phyloP scores from a whole-genome alignment of 495 filamentous ascomycete species.

The Neurospora africana region DNA sequence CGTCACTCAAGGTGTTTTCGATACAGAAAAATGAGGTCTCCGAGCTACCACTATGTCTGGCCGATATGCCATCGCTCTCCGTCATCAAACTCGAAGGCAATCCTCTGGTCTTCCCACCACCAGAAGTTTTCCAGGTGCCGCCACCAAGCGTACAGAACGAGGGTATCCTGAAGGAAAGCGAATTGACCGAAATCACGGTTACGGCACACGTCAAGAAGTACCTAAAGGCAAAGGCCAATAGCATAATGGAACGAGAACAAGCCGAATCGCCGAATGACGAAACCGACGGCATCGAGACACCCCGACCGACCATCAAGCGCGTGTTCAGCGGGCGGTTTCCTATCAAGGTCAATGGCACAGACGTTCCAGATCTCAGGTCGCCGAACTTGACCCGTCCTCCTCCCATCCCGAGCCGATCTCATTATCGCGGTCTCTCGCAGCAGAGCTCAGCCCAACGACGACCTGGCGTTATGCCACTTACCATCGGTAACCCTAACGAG shows the following conservation, averaged over 20 bases:
- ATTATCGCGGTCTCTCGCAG: constrained; percentile 68
- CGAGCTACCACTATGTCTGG: constrained; percentile 69
- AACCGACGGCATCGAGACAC: constrained; percentile 61
- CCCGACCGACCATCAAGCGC: constrained; percentile 59
- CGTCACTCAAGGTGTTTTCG: constrained; percentile 64
- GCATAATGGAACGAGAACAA: constrained; percentile 39
- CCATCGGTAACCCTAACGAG: constrained; percentile 61
- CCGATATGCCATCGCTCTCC: constrained; percentile 78
- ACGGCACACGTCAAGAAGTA: constrained; percentile 70
- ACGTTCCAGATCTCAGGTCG: constrained; percentile 48
- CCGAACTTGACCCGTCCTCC: constrained; percentile 57
- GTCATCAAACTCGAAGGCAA: constrained; percentile 84
- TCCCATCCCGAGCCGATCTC: constrained; percentile 63
- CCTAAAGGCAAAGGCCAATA: constrained; percentile 47
- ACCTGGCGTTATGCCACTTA: constrained; percentile 58
- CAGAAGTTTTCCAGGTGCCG: constrained; percentile 43
- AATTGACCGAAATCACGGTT: constrained; percentile 51
- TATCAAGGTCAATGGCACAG: constrained; percentile 59
- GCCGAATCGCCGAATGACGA: constrained; percentile 55
- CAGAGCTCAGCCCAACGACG: constrained; percentile 53
- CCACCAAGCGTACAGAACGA: constrained; percentile 35
- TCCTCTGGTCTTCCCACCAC: constrained; percentile 60
- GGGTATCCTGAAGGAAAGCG: constrained; percentile 34
- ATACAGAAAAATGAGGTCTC: constrained; percentile 78
- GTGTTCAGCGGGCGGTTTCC: constrained; percentile 73